These are phyloP conservation scores for Hypoxylon sp. DNA, from an alignment of 2,329 filamentous ascomycete genomes.

Conservation along the genomic window DNA sequence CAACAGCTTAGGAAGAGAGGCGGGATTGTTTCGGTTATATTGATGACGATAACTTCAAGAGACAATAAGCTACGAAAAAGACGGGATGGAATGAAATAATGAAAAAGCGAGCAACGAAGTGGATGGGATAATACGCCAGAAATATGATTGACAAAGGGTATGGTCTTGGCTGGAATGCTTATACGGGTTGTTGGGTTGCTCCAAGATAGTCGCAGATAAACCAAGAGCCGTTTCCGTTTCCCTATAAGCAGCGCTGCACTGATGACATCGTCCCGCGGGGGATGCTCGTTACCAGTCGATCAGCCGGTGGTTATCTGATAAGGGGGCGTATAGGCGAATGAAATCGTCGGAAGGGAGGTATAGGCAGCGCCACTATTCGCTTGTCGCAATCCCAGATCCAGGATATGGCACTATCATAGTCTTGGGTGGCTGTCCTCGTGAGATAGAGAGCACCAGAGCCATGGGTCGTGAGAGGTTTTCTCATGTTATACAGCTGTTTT, in stretches of 20 bases:
- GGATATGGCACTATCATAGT: conserved; percentile 41
- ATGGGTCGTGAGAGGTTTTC: conserved; percentile 35
- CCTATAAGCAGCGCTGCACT: conserved; percentile 39
- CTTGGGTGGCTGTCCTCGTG: conserved; percentile 37
- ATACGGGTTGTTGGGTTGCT: conserved; percentile 34
- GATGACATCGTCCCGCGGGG: conserved; percentile 46
- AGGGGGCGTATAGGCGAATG: conserved; percentile 48
- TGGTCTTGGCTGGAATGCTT: conserved; percentile 39
- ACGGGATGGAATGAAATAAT: conserved; percentile 20
- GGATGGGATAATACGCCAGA: conserved; percentile 28
- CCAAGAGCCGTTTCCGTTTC: conserved; percentile 43
- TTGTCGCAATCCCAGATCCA: conserved; percentile 40
- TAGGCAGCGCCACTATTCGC: conserved; percentile 43
- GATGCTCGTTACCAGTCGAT: conserved; percentile 47
- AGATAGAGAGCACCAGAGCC: conserved; percentile 36
- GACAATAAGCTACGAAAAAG: conserved; percentile 16
- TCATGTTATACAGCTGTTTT: conserved; percentile 36
- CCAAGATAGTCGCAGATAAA: conserved; percentile 44
- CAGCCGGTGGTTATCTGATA: conserved; percentile 50
- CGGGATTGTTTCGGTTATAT: conserved; percentile 15
- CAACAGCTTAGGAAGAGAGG: conserved; percentile 5
- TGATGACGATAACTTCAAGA: conserved; percentile 28
- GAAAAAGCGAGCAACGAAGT: conserved; percentile 19
- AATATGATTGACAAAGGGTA: conserved; percentile 37
- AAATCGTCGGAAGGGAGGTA: conserved; percentile 42